These are phyloP conservation scores for Hysterium pulicare DNA, from an alignment of 2,329 filamentous ascomycete genomes.

Conservation along the genomic window DNA sequence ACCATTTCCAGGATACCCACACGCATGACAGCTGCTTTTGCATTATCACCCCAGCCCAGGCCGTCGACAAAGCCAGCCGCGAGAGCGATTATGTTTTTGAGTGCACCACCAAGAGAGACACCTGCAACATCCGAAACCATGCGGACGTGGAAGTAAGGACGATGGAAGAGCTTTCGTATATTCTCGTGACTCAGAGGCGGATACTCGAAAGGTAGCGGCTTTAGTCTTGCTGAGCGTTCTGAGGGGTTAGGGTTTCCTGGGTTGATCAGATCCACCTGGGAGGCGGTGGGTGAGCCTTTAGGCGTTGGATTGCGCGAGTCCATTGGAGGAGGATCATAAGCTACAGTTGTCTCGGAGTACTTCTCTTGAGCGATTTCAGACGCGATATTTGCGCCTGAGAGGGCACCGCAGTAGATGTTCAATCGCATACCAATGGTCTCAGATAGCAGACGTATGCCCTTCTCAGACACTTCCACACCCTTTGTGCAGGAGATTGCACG, in stretches of 20 bases:
- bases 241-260: conserved; percentile 51
- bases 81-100: conserved; percentile 96
- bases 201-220: conserved; percentile 75
- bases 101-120: conserved; percentile 86
- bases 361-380: conserved; percentile 93
- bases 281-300: conserved; percentile 46
- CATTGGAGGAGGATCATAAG: conserved; percentile 87
- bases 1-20: conserved; percentile 96
- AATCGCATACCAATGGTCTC: conserved; percentile 90
- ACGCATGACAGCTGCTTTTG: conserved; percentile 97
- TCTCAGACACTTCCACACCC: conserved; percentile 87
- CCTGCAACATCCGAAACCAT: conserved; percentile 95
- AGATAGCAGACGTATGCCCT: conserved; percentile 84
- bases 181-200: conserved; percentile 81
- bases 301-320: conserved; percentile 75
- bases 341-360: conserved; percentile 95
- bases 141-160: conserved; percentile 95
- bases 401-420: conserved; percentile 92
- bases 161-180: conserved; percentile 84
- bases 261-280: conserved; percentile 52
- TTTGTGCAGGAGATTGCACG: conserved; percentile 97
- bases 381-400: conserved; percentile 95
- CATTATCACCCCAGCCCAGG: conserved; percentile 95
- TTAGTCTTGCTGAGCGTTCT: conserved; percentile 66
- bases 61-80: conserved; percentile 95